These are phyloP conservation scores for Cercospora janseana DNA, from an alignment of 2,329 filamentous ascomycete species.

Conservation along the genomic window DNA sequence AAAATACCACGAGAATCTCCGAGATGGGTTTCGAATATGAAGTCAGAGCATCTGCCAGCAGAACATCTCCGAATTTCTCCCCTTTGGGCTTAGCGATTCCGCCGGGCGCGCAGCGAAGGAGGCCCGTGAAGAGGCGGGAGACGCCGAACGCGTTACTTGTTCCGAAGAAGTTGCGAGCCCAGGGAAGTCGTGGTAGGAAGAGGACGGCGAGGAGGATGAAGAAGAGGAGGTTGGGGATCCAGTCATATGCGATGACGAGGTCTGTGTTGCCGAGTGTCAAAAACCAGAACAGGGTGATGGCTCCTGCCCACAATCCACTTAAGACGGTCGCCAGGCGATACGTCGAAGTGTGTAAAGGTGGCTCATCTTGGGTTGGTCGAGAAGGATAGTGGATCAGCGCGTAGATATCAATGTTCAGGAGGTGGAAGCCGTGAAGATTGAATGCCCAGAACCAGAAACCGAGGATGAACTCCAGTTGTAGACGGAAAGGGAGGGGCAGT, in stretches of 20 bases:
- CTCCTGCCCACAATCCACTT: slow-evolving; percentile 66
- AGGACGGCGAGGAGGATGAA: slow-evolving; percentile 67
- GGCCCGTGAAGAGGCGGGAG: slow-evolving; percentile 68
- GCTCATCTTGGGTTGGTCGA: slow-evolving; percentile 67
- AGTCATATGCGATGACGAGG: slow-evolving; percentile 74
- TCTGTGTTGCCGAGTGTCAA: slow-evolving; percentile 66
- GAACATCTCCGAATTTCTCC: slow-evolving; percentile 90
- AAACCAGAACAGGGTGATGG: slow-evolving; percentile 78
- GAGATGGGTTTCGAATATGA: slow-evolving; percentile 91
- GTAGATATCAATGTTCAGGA: slow-evolving; percentile 66
- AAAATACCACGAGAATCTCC: slow-evolving; percentile 82
- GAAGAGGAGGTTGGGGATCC: slow-evolving; percentile 78
- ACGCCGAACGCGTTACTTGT: slow-evolving; percentile 56
- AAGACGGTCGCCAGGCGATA: slow-evolving; percentile 82
- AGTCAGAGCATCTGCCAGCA: slow-evolving; percentile 90
- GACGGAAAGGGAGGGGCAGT: slow-evolving; percentile 84
- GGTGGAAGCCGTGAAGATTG: slow-evolving; percentile 83
- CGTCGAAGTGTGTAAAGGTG: slow-evolving; percentile 70
- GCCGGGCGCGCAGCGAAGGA: slow-evolving; percentile 77
- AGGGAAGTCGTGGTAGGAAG: slow-evolving; percentile 57
- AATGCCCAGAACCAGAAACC: slow-evolving; percentile 93
- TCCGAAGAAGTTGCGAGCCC: slow-evolving; percentile 19
- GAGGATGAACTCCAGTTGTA: slow-evolving; percentile 79
- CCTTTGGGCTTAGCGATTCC: slow-evolving; percentile 82
- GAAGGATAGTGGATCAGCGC: slow-evolving; percentile 77